Evolutionary conservation across 148 eudicot genomes (phyloP), one percentile per base, ranked within the genome.

Genomic region (Selenicereus undatus): DNA sequence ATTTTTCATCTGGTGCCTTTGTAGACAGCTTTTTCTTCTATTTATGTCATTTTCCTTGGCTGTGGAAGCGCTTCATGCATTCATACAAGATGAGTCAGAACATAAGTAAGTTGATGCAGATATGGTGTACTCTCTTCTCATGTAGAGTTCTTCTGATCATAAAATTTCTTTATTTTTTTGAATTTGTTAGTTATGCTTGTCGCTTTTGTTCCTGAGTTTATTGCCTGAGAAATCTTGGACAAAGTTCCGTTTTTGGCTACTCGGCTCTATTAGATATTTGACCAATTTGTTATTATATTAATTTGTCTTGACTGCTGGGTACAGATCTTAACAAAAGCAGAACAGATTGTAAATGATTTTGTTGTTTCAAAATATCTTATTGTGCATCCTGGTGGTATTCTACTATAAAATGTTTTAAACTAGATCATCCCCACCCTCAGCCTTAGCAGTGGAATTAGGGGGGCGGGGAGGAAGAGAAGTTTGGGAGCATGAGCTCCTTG

Each of bases 11-110:
- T 85, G 86, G 78, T 90, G 83, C 87, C 70, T 91, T 89, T 93
- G 85, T 95, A 95, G 99, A 90, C 99, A 95, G 99, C 89, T 95
- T 80, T 95, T 95, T 89, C 99, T 96, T 85, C 88, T 96, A 78
- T 96, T 96, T 77, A 82, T 96, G 95, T 96, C 99, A 35, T 96
- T 96, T 83, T 96, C 99, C 79, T 85, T 96, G 85, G 97, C 98
- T 56, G 98, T 96, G 86, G 99, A 96, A 88, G 99, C 95, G 62
- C 98, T 96, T 86, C 99, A 96, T 78, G 95, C 98, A 18, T 96
- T 91, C 85, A 87, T 96, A 86, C 99, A 96, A 87, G 99, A 96
- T 88, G 99, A 96, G 83, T 96, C 99, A 20, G 99, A 96, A 83
- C 99, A 96, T 87, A 96, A 96, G 99, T 96, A 94, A 92, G 98